Evolutionary conservation across 768 basidiomycete species (phyloP).

Genomic region (Suillus alpinus): DNA sequence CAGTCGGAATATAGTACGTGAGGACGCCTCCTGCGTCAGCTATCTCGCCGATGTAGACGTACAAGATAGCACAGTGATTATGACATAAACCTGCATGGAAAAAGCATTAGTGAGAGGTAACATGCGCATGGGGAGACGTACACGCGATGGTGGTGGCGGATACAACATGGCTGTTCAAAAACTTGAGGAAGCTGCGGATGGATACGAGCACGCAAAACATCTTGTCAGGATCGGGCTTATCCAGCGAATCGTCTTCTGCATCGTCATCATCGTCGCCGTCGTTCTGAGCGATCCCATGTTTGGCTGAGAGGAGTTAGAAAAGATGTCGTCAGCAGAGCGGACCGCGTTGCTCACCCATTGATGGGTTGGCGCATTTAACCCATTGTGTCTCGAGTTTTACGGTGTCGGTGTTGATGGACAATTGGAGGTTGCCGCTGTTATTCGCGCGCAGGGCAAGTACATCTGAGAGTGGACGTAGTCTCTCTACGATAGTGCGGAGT

Average conservation of each 20-base stretch:
- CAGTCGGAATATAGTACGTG: conserved; percentile 85
- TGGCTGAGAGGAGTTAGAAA: conserved; percentile 1
- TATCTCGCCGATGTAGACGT: conserved; percentile 84
- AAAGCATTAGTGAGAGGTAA: not conserved
- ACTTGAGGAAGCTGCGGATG: conserved; percentile 74
- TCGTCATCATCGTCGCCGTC: conserved; percentile 26
- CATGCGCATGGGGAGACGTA: conserved; percentile 35
- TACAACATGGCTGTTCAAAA: conserved; percentile 75
- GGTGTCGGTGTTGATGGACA: conserved; percentile 62
- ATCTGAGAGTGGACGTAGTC: conserved; percentile 67
- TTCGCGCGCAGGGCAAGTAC: conserved; percentile 69
- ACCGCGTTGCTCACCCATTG: conserved; percentile 36
- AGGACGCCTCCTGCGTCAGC: conserved; percentile 79
- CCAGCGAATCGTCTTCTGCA: conserved; percentile 31
- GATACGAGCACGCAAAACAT: conserved; percentile 68
- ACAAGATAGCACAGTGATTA: conserved; percentile 80
- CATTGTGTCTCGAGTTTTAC: conserved; percentile 81
- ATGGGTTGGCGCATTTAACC: conserved; percentile 68
- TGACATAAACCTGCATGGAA: conserved; percentile 66
- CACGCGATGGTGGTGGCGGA: conserved; percentile 85
- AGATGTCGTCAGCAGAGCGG: not conserved
- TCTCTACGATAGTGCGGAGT: conserved; percentile 76
- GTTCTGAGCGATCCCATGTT: conserved; percentile 19
- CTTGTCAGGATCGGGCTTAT: conserved; percentile 50
- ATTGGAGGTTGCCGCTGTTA: conserved; percentile 51